These are phyloP conservation scores for Fomitiporia mediterranea DNA, from an alignment of 1,284 basidiomycete genomes.

Conservation along the genomic window DNA sequence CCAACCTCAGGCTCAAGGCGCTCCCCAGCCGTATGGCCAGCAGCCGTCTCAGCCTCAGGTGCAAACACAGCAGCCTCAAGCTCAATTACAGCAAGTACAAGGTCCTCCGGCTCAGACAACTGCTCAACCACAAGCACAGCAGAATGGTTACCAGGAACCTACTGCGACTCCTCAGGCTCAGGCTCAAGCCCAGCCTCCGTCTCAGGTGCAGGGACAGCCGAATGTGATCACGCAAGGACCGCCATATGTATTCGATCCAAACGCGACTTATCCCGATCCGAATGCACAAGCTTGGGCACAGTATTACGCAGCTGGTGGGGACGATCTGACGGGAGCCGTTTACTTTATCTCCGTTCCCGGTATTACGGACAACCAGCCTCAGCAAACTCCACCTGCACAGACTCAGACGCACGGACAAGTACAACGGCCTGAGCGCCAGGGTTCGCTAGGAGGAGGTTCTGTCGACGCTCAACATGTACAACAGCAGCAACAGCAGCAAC, in stretches of 20 bases:
- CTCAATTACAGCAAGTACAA: slow-evolving; percentile 24
- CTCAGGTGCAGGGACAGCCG: slow-evolving; percentile 25
- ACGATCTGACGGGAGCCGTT: slow-evolving; percentile 61
- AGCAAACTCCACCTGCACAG: slow-evolving; percentile 18
- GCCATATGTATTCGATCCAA: slow-evolving; percentile 67
- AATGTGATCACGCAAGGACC: slow-evolving; percentile 40
- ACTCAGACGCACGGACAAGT: slow-evolving; percentile 16
- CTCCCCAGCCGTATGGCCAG: slow-evolving; percentile 21
- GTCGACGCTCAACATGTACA: slow-evolving; percentile 17
- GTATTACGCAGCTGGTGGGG: slow-evolving; percentile 73
- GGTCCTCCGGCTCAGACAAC: slow-evolving; percentile 26
- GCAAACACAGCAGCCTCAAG: slow-evolving; percentile 21
- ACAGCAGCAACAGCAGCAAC: slow-evolving; percentile 14
- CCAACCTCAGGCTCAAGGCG: slow-evolving; percentile 26
- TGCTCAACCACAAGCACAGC: slow-evolving; percentile 27
- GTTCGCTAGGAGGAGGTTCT: neutral
- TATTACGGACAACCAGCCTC: slow-evolving; percentile 42
- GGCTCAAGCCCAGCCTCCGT: slow-evolving; percentile 26
- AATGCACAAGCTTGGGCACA: slow-evolving; percentile 79
- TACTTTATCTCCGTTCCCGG: slow-evolving; percentile 75
- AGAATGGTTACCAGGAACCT: slow-evolving; percentile 22
- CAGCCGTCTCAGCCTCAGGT: neutral
- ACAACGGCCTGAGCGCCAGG: slow-evolving; percentile 2
- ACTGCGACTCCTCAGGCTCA: slow-evolving; percentile 19
- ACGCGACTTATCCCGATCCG: slow-evolving; percentile 57